These are phyloP conservation scores for Lolium perenne DNA, from an alignment of 176 grass and related monocot species.

Conservation along the genomic window DNA sequence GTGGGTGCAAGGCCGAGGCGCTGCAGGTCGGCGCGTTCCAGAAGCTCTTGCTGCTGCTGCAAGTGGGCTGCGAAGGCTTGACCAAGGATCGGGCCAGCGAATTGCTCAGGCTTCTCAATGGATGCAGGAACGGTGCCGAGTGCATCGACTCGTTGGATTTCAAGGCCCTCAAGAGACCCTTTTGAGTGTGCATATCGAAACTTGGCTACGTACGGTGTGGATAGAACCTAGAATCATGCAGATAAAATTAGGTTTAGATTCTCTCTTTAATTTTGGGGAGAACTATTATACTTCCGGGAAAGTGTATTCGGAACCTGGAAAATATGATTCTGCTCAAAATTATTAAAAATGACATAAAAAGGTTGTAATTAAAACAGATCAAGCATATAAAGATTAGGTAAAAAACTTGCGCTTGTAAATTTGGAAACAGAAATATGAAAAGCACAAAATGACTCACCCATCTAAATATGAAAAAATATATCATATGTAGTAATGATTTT, in stretches of 20 bases:
- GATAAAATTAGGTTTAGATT: constrained; percentile 42
- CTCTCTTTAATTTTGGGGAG: not conserved
- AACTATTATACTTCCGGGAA: not conserved
- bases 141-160: constrained; percentile 72
- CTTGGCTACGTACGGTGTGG: constrained; percentile 21
- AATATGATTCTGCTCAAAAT: not conserved
- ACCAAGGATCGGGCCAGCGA: constrained; percentile 77
- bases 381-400: not conserved
- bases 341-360: not conserved
- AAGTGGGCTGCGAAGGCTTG: constrained; percentile 59
- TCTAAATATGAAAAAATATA: too few species aligned
- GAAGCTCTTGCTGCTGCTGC: constrained; percentile 78
- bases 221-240: constrained; percentile 38
- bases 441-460: too few species aligned
- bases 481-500: not conserved
- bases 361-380: not conserved
- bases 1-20: constrained; percentile 56
- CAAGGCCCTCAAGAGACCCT: constrained; percentile 75
- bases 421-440: not conserved
- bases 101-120: constrained; percentile 78
- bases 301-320: not conserved
- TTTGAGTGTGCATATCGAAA: constrained; percentile 45
- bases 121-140: constrained; percentile 42
- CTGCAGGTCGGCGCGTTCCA: constrained; percentile 77
- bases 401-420: not conserved